Evolutionary conservation across 2,329 filamentous ascomycete genomes (phyloP).

Genomic region (Nothophoma quercina): DNA sequence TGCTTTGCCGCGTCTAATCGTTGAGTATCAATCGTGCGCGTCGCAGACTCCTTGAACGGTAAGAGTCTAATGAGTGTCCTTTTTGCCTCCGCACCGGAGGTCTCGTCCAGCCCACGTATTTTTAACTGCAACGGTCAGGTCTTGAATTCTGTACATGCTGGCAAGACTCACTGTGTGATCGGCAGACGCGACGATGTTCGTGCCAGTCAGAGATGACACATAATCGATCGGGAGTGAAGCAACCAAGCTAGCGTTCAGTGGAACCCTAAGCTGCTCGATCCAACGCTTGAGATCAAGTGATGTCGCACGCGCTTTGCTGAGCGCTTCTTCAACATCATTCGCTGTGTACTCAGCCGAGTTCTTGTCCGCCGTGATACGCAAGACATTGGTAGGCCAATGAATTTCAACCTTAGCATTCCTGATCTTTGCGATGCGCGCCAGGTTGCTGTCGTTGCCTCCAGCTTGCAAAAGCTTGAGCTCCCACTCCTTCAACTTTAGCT

Average conservation of each 20-base stretch:
- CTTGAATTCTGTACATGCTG: neutral
- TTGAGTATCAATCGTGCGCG: constrained; percentile 30
- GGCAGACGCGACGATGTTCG: constrained; percentile 22
- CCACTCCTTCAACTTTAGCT: constrained; percentile 45
- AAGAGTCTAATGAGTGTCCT: constrained; percentile 39
- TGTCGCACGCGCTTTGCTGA: constrained; percentile 26
- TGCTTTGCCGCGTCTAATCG: constrained; percentile 20
- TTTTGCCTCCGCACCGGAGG: constrained; percentile 37
- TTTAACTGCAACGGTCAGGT: constrained; percentile 31
- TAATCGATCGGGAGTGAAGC: constrained; percentile 7
- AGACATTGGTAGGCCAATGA: constrained; percentile 29
- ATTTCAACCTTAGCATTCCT: constrained; percentile 44
- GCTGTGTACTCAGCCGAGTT: constrained; percentile 46
- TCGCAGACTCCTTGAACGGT: constrained; percentile 24
- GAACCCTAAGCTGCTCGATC: constrained; percentile 19
- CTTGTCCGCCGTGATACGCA: constrained; percentile 50
- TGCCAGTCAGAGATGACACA: constrained; percentile 33
- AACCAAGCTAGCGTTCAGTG: constrained; percentile 9
- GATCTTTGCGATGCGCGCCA: constrained; percentile 38
- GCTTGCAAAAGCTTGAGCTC: constrained; percentile 40
- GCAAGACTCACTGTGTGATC: constrained; percentile 27
- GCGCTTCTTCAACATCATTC: constrained; percentile 40
- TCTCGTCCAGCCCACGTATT: constrained; percentile 37
- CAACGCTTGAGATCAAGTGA: constrained; percentile 35
- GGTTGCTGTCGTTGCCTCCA: constrained; percentile 28